Evolutionary conservation across 2,329 filamentous ascomycete genomes (phyloP).

Genomic region (Thelonectria blattea): DNA sequence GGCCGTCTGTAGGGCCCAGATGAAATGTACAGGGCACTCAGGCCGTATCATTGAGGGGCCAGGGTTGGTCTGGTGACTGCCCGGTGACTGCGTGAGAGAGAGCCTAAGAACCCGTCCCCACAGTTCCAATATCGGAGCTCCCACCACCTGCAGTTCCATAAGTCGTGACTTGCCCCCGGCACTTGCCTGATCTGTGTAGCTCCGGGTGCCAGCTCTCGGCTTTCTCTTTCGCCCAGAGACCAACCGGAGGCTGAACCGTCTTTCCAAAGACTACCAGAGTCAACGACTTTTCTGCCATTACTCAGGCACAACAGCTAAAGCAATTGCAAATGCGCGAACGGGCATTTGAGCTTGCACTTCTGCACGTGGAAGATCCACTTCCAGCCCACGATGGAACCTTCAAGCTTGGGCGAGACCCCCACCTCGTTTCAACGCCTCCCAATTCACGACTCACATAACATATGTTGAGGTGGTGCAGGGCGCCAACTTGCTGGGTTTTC

Average conservation of each 20-base stretch:
- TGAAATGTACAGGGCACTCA: too few species aligned
- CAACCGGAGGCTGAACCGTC: neutral
- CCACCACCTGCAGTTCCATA: neutral
- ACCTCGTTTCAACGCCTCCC: neutral
- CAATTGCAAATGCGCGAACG: neutral
- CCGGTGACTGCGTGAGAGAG: neutral
- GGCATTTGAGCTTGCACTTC: neutral
- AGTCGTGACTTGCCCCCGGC: neutral
- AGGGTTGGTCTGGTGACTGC: conserved; percentile 13
- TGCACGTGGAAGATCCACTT: neutral
- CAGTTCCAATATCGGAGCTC: neutral
- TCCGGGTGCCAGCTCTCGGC: neutral
- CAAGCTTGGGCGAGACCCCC: neutral
- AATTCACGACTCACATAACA: neutral
- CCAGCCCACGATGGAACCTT: neutral
- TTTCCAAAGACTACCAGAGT: neutral
- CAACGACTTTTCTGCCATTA: neutral
- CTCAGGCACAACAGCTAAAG: neutral
- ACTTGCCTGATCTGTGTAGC: neutral
- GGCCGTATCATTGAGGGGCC: neutral
- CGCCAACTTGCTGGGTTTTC: too few species aligned
- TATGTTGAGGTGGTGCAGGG: too few species aligned
- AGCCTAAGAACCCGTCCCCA: neutral
- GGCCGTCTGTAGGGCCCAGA: neutral
- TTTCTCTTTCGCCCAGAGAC: neutral